Percentiles rank a stretch among this genome's conserved stretches.
Evolutionary conservation across 1,284 basidiomycete species (phyloP).

Genomic region (Coniferiporia weirii): DNA sequence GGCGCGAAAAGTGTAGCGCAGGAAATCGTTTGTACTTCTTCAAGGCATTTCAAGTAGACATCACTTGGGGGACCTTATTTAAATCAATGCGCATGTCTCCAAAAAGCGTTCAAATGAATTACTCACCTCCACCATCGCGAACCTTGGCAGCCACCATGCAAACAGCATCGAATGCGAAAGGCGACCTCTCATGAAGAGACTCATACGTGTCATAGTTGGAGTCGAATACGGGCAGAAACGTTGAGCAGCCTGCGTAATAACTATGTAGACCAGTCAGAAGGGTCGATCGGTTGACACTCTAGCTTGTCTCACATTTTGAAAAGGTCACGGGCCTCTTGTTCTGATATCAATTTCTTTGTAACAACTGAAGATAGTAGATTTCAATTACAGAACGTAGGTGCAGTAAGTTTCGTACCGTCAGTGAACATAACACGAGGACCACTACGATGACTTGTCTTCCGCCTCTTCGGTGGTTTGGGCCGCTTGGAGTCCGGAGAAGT

Average conservation of each 20-base stretch:
- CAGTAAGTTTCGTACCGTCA: slow-evolving; percentile 47
- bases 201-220: slow-evolving; percentile 75
- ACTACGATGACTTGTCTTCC: slow-evolving; percentile 57
- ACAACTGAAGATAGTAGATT: slow-evolving; percentile 49
- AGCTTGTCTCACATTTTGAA: slow-evolving; percentile 64
- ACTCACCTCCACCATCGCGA: slow-evolving; percentile 77
- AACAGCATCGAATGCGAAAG: slow-evolving; percentile 80
- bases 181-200: slow-evolving; percentile 71
- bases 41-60: slow-evolving; percentile 57
- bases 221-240: slow-evolving; percentile 86
- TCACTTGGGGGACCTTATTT: slow-evolving; percentile 47
- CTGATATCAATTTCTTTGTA: slow-evolving; percentile 71
- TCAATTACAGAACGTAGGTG: neutral
- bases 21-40: slow-evolving; percentile 81
- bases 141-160: slow-evolving; percentile 88
- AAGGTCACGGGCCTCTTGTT: slow-evolving; percentile 76
- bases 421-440: slow-evolving; percentile 52
- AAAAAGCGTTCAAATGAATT: slow-evolving; percentile 8
- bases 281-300: slow-evolving; percentile 20
- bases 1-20: slow-evolving; percentile 82
- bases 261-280: slow-evolving; percentile 32
- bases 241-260: slow-evolving; percentile 84
- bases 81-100: slow-evolving; percentile 30
- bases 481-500: slow-evolving; percentile 60
- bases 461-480: slow-evolving; percentile 59